Base-by-base conservation (phyloP, 371 early-diverging fungal genomes). In the Haplosporangium sp. region DNA sequence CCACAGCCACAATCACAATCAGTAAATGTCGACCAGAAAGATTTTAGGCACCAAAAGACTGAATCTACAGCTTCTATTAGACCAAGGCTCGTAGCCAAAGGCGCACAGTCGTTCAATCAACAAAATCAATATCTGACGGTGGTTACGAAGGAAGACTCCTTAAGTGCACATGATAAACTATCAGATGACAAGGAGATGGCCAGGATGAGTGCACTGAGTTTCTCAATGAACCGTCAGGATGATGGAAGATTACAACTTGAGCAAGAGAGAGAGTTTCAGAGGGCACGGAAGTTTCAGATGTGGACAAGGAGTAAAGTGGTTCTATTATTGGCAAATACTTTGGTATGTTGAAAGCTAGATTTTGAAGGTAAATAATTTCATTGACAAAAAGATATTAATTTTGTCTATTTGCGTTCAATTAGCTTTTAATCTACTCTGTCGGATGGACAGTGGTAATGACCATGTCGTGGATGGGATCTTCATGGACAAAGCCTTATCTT, bases 261-360 rank as follows among this genome's bases (percentile, higher is more conserved):
- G 20, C 70, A 74, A 13, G 71, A 74, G 10, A 55, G 74, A 35
- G 71, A 17, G 42, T 70, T 61, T 11, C 60, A 58, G 15, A 66
- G 38, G 13, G 38, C 47, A 9, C 55, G 67, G 3, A 65, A 50
- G 11, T 39, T 39, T 20, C 27, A 8, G 19, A 70, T 57, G n/a
- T 90, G 90, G 90, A 86, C 89, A 2, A 55, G 71, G 37, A 88
- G 87, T 45, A 90, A 90, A 59, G 83, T 86, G 81, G 82, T 85
- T 76, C 68, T 90, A 8, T 72, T 89, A 3, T 53, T 88, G 10
- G 69, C 88, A 11, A 90, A 90, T 55, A 87, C 88, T 7, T 35
- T 89, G 62, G 89, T 89, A 86, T 68, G 71, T 38, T 4, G 45
- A 0, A 27, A 4, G 4, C 7, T 27, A 42, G 2, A 50, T 15